Conservation (phyloP, 306 rosid genomes). For the Vigna radiata region DNA sequence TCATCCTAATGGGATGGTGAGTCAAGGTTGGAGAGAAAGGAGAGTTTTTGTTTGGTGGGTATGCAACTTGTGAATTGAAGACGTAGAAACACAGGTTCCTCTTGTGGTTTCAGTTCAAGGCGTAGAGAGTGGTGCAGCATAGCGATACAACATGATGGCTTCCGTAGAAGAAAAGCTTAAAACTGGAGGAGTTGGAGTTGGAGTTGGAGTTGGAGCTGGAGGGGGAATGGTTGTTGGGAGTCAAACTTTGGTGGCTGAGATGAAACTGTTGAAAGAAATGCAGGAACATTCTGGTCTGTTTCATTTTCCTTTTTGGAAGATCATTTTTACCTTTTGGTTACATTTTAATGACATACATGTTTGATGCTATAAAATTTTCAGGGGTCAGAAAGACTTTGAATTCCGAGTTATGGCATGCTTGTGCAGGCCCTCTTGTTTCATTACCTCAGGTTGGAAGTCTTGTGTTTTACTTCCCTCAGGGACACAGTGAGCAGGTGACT, state of each 20-base stretch:
- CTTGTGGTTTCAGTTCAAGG: constrained; percentile 31
- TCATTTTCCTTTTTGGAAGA: background rate
- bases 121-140: constrained; percentile 33
- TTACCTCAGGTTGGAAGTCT: constrained; percentile 90
- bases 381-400: constrained; percentile 76
- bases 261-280: constrained; percentile 88
- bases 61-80: constrained; percentile 40
- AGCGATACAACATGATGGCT: constrained; percentile 54
- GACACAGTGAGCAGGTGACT: constrained; percentile 95
- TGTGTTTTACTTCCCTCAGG: constrained; percentile 95
- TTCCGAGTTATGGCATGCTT: constrained; percentile 98
- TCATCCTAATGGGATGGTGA: constrained; percentile 28
- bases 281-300: constrained; percentile 85
- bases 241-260: constrained; percentile 74
- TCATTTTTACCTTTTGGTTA: background rate
- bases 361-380: constrained; percentile 49
- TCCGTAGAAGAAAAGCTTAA: constrained; percentile 74
- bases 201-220: constrained; percentile 37
- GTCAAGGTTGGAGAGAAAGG: background rate
- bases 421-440: constrained; percentile 95
- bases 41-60: constrained; percentile 37
- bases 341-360: background rate
- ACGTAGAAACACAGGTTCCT: constrained; percentile 51
- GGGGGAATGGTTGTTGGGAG: constrained; percentile 52
- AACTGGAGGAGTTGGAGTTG: constrained; percentile 46